Evolutionary conservation across 2,329 filamentous ascomycete genomes (phyloP).

Genomic region (Harringtonia aguacate): DNA sequence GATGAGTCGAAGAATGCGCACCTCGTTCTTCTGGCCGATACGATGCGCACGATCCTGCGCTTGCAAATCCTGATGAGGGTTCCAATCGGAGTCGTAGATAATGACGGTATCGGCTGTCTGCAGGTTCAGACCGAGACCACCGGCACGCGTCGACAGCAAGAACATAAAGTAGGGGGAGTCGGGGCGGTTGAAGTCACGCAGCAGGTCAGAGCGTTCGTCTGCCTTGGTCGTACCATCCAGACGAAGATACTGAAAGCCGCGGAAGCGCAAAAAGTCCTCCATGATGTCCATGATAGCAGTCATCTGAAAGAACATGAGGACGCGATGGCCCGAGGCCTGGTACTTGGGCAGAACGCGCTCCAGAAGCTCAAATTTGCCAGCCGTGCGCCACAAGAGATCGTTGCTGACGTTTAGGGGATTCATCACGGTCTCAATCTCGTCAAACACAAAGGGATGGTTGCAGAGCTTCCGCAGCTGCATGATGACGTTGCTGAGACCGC

Average conservation of each 20-base stretch:
- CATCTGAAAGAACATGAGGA: slow-evolving; percentile 99
- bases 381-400: slow-evolving; percentile 87
- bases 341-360: slow-evolving; percentile 93
- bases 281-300: slow-evolving; percentile 99
- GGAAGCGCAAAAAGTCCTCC: slow-evolving; percentile 89
- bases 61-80: slow-evolving; percentile 97
- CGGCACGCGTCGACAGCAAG: slow-evolving; percentile 93
- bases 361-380: slow-evolving; percentile 93
- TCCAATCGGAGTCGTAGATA: slow-evolving; percentile 99
- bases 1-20: slow-evolving; percentile 90
- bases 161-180: slow-evolving; percentile 95
- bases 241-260: slow-evolving; percentile 76
- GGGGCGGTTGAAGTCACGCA: slow-evolving; percentile 82
- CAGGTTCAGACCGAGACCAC: slow-evolving; percentile 92
- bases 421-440: slow-evolving; percentile 96
- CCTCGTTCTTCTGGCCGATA: slow-evolving; percentile 99
- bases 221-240: slow-evolving; percentile 96
- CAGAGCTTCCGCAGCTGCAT: slow-evolving; percentile 99
- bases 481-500: slow-evolving; percentile 97
- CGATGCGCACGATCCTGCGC: slow-evolving; percentile 99
- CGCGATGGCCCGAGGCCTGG: slow-evolving; percentile 78
- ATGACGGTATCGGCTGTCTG: slow-evolving; percentile 98
- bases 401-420: slow-evolving; percentile 84
- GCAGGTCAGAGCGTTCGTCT: slow-evolving; percentile 85
- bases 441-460: slow-evolving; percentile 98